Evolutionary conservation across 169 alveolate genomes (phyloP).

Genomic region (Theileria luwenshuni): DNA sequence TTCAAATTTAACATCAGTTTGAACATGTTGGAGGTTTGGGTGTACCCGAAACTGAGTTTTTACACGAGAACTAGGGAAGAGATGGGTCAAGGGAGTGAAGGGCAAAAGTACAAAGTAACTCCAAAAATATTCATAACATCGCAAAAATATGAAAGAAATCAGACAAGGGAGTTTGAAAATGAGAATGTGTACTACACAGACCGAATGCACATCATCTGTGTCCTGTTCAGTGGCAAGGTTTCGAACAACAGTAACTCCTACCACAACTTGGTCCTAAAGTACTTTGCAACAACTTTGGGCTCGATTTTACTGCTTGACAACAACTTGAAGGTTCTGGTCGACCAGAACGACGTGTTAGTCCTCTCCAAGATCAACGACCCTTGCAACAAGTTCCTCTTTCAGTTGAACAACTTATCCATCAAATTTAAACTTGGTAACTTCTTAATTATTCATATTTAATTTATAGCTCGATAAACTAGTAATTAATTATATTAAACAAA

Average conservation of each 20-base stretch:
- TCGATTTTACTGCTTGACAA: slow-evolving; percentile 1
- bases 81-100: neutral
- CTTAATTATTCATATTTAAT: too few species aligned
- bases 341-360: slow-evolving; percentile 8
- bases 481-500: too few species aligned
- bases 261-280: neutral
- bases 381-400: slow-evolving; percentile 9
- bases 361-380: slow-evolving; percentile 12
- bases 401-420: neutral
- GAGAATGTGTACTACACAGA: neutral
- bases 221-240: slow-evolving; percentile 7
- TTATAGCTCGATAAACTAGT: neutral
- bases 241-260: slow-evolving; percentile 3
- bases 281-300: slow-evolving; percentile 4
- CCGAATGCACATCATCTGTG: slow-evolving; percentile 13
- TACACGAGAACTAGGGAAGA: neutral
- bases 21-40: slow-evolving; percentile 12
- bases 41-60: neutral
- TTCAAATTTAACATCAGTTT: neutral
- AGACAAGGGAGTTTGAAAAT: neutral
- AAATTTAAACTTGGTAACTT: slow-evolving; percentile 10
- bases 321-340: slow-evolving; percentile 6
- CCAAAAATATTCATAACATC: neutral
- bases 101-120: neutral
- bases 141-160: neutral